Conservation (phyloP, 352 stramenopile genomes). For the Phytophthora tentaculata region DNA sequence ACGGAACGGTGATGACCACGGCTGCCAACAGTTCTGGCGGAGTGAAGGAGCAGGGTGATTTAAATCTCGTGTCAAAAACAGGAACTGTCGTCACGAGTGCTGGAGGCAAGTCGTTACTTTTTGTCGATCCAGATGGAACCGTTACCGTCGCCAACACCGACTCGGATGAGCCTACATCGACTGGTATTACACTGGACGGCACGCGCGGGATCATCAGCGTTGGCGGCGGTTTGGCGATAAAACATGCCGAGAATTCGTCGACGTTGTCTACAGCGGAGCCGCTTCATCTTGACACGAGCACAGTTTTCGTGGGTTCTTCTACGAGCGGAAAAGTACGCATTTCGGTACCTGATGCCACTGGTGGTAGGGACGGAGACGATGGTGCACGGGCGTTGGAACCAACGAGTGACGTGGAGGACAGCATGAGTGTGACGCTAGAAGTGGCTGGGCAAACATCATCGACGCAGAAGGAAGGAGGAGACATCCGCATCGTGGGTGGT, state of each 20-base stretch:
- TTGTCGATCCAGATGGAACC: constrained; percentile 58
- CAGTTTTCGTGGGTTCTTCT: constrained; percentile 28
- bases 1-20: constrained; percentile 83
- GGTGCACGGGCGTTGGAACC: constrained; percentile 20
- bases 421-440: constrained; percentile 46
- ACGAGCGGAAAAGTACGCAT: constrained; percentile 32
- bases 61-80: constrained; percentile 77
- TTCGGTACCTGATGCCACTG: constrained; percentile 22
- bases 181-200: constrained; percentile 62
- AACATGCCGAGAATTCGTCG: constrained; percentile 52
- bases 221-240: constrained; percentile 42
- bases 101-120: constrained; percentile 60
- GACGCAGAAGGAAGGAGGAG: constrained; percentile 50
- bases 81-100: constrained; percentile 71
- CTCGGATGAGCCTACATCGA: constrained; percentile 48
- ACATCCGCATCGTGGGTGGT: constrained; percentile 62
- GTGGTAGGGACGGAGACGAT: constrained; percentile 14
- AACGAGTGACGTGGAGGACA: constrained; percentile 14
- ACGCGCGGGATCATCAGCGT: constrained; percentile 48
- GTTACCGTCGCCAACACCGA: constrained; percentile 58
- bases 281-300: constrained; percentile 61
- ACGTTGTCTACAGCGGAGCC: constrained; percentile 45
- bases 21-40: constrained; percentile 79
- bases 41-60: constrained; percentile 72
- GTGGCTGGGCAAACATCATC: constrained; percentile 62